Conservation (phyloP, 1,139 yeast species). For the Pichia sp. region DNA sequence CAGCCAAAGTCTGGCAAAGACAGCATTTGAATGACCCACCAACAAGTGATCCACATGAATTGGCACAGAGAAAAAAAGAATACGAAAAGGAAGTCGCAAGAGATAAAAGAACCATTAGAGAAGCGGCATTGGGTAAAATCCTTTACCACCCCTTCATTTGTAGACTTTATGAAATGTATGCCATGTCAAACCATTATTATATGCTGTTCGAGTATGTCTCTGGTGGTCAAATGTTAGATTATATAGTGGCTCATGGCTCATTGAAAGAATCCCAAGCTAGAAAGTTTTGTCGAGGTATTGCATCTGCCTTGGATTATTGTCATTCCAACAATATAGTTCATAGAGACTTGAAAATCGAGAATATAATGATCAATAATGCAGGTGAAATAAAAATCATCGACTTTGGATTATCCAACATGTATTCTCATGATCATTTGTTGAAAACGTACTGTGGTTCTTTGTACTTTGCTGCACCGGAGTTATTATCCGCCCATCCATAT, state of each 20-base stretch:
- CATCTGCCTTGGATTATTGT: constrained; percentile 88
- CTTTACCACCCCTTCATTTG: constrained; percentile 92
- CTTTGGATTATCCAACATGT: constrained; percentile 90
- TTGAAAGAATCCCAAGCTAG: constrained; percentile 92
- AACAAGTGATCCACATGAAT: constrained; percentile 51
- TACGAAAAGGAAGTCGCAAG: constrained; percentile 84
- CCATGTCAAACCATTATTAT: constrained; percentile 95
- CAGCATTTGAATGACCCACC: constrained; percentile 74
- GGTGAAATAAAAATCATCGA: constrained; percentile 96
- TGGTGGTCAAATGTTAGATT: constrained; percentile 97
- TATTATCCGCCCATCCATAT: constrained; percentile 87
- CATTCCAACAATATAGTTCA: constrained; percentile 94
- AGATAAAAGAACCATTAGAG: constrained; percentile 88
- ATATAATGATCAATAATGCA: constrained; percentile 86
- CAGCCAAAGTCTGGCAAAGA: constrained; percentile 69
- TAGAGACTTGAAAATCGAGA: constrained; percentile 93
- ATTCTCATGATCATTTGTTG: constrained; percentile 63
- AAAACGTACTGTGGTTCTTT: constrained; percentile 96
- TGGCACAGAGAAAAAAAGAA: constrained; percentile 62
- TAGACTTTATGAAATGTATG: constrained; percentile 85
- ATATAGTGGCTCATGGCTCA: constrained; percentile 94
- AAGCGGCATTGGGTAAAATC: constrained; percentile 88
- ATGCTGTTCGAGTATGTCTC: constrained; percentile 96
- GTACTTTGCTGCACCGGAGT: constrained; percentile 97
- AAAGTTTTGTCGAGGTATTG: constrained; percentile 94